phyloP scores from a whole-genome alignment of 257 asterid species.

The Ehretia macrophylla region DNA sequence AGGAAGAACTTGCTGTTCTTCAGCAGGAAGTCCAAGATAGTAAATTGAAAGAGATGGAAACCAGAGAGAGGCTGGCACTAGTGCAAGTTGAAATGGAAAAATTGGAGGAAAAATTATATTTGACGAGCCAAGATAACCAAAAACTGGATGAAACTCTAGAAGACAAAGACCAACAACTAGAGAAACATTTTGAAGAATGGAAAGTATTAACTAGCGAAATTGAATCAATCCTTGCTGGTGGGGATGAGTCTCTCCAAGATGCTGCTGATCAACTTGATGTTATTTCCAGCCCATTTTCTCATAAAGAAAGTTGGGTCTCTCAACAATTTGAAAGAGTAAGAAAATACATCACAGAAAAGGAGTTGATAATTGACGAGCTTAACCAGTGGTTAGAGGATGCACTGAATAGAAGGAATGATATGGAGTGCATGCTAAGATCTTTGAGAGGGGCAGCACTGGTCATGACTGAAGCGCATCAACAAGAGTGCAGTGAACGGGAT shows the following conservation, averaged over 20 bases:
- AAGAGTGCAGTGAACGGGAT: conserved; percentile 70
- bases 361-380: conserved; percentile 59
- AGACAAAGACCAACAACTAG: conserved; percentile 52
- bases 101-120: conserved; percentile 40
- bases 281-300: conserved; percentile 49
- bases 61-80: conserved; percentile 36
- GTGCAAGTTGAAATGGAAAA: conserved; percentile 44
- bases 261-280: conserved; percentile 53
- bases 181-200: conserved; percentile 48
- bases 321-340: conserved; percentile 66
- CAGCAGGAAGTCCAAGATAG: conserved; percentile 72
- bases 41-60: conserved; percentile 58
- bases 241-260: conserved; percentile 63
- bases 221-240: conserved; percentile 62
- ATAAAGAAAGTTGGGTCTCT: conserved; percentile 46
- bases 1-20: conserved; percentile 82
- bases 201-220: conserved; percentile 49
- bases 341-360: conserved; percentile 59
- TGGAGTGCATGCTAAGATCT: conserved; percentile 93
- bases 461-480: conserved; percentile 81
- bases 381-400: conserved; percentile 68
- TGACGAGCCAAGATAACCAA: conserved; percentile 45
- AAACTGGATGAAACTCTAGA: conserved; percentile 43
- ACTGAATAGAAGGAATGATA: conserved; percentile 47
- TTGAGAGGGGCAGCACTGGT: conserved; percentile 88